Evolutionary conservation across 164 flowering plant genomes (phyloP), one percentile per base, ranked within the genome.

Genomic region (Vitis cinerea): DNA sequence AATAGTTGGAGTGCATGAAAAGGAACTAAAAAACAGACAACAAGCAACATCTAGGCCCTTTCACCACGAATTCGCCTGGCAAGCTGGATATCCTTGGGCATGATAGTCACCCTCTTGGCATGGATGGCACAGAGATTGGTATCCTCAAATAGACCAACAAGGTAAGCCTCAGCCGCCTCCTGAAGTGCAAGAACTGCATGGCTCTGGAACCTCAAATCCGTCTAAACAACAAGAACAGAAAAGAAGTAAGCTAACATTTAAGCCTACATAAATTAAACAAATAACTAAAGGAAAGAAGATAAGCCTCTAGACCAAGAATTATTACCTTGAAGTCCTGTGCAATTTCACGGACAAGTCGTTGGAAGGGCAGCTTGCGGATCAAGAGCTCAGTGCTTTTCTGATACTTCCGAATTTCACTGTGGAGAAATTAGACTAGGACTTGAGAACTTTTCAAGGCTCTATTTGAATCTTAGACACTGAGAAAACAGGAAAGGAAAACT

Each of bases 241-340:
- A 2, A 47, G 9, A 9, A 47, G 44, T 37, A 15, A 8, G 4
- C 3, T 14, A 37, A 37, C n/a, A 48, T 11, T 9, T 5, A 16
- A 53, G n/a, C 14, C 15, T 13, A 12, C 56, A 53, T 3, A 14
- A 50, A 8, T 8, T 50, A 50, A 65, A 29, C 13, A 23, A 11
- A 7, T 2, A 23, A 3, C 14, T 9, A 3, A 47, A 52, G 8
- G 12, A 27, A 51, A 7, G 14, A 59, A 59, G 4, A 27, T 29
- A 3, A 59, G 19, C 65, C 12, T 52, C 12, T 14, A 29, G 37
- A 11, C 9, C 27, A 23, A 54, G 61, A 50, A 37, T 49, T 12
- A 53, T 12, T 54, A 74, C 73, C 79, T 76, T 76, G 70, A 76
- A 76, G 9, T 75, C 78, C 14, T 71, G 78, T 15, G 78, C 78